Evolutionary conservation across 1,284 basidiomycete genomes (phyloP), one percentile per base, ranked within the genome.

Genomic region (Ganoderma lucidum): DNA sequence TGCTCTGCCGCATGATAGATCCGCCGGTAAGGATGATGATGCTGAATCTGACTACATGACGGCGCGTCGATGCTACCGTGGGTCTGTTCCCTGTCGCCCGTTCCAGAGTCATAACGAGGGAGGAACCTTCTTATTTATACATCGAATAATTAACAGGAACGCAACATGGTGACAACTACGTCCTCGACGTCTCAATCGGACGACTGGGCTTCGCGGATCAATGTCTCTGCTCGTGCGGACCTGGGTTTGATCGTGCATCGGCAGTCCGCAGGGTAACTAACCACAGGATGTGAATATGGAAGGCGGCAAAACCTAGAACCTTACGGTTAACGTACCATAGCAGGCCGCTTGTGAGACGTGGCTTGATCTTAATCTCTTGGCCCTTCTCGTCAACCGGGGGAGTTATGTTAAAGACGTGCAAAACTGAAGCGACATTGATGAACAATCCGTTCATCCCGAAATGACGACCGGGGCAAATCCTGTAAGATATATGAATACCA

Each of bases 401-500:
- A 12, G 17, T 45, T 37, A 63, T 51, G 44, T 63, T 10, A 30
- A 48, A 63, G 62, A 45, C 44, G 32, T 63, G 62, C 19, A 63
- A 35, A 3, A 35, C 39, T 19, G 23, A 35, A 1, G 62, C 42
- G 17, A 63, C 35, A 32, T 45, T 63, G 44, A 63, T 30, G 44
- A 63, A 45, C 44, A 63, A 14, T n/a, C 45, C 62, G 42, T 51
- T 63, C 44, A 35, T 28, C 15, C 28, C 62, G 32, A 48, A 63
- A 39, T 63, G 17, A 6, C 62, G 14, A 3, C 62, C 62, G 6
- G 62, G 62, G 19, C 62, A 63, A 37, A 63, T 48, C 44, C 62
- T 63, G 44, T 10, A 15, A 2, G 6, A 6, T 8, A 48, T 48
- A 48, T 14, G 39, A 2, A 41, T 41, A 12, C 39, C 39, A 41